phyloP scores from a whole-genome alignment of 495 filamentous ascomycete genomes.

The Penicillium samsonianum region DNA sequence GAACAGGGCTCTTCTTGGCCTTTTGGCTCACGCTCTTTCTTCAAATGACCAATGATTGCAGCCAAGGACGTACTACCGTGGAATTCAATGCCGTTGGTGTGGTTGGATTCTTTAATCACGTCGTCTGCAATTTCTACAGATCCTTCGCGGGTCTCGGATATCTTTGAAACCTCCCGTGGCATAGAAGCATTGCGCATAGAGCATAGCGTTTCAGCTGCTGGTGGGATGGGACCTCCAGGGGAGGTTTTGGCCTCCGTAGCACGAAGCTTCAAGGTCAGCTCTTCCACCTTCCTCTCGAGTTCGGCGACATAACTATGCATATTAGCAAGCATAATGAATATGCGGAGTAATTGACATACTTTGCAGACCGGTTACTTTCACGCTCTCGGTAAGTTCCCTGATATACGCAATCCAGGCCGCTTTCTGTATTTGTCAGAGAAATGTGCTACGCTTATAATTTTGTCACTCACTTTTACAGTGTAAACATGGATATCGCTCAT shows the following conservation, averaged over 20 bases:
- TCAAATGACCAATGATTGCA: conserved; percentile 36
- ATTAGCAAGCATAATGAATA: conserved; percentile 3
- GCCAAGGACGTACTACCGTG: conserved; percentile 44
- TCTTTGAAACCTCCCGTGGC: conserved; percentile 21
- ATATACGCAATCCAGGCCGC: conserved; percentile 35
- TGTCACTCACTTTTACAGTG: conserved; percentile 41
- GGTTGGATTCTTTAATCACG: conserved; percentile 41
- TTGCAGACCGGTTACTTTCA: conserved; percentile 39
- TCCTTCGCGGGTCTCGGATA: conserved; percentile 27
- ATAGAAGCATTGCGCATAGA: conserved; percentile 35
- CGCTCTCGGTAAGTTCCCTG: conserved; percentile 42
- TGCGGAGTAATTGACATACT: conserved; percentile 17
- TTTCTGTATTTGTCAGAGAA: conserved; percentile 25
- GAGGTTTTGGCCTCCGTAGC: conserved; percentile 26
- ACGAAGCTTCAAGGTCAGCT: conserved; percentile 34
- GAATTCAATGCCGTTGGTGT: conserved; percentile 44
- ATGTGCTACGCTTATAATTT: not conserved
- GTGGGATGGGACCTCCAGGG: conserved; percentile 9
- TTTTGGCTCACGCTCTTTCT: conserved; percentile 33
- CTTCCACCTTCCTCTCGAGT: conserved; percentile 42
- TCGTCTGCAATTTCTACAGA: conserved; percentile 32
- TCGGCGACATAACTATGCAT: conserved; percentile 38
- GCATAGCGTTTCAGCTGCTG: conserved; percentile 28
- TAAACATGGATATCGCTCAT: conserved; percentile 43
- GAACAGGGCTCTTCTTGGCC: conserved; percentile 18